phyloP scores from a whole-genome alignment of 148 eudicot species.

The Rhododendron ferrugineum region DNA sequence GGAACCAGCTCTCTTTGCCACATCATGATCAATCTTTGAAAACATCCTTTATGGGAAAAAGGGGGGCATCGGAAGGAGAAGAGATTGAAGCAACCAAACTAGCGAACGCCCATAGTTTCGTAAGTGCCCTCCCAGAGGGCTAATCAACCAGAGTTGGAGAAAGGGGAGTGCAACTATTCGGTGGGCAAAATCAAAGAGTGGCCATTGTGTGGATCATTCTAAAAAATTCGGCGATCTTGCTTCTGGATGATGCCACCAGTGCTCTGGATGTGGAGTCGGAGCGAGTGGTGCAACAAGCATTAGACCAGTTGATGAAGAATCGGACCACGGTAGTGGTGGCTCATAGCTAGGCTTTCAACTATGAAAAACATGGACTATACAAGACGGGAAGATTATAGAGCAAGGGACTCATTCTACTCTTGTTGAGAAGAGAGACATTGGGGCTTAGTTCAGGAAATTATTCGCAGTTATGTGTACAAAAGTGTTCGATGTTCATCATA shows the following conservation, averaged over 20 bases:
- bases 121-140: slow-evolving; percentile 88
- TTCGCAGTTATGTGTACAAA: not conserved
- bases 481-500: too few species aligned
- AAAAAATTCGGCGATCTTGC: slow-evolving; percentile 69
- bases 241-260: slow-evolving; percentile 86
- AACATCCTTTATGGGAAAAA: slow-evolving; percentile 93
- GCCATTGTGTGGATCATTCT: slow-evolving; percentile 89
- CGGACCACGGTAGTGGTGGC: slow-evolving; percentile 88
- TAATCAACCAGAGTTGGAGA: slow-evolving; percentile 93
- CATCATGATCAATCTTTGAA: slow-evolving; percentile 57
- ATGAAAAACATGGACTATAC: slow-evolving; percentile 70
- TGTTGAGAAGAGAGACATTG: slow-evolving; percentile 10
- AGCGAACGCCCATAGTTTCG: slow-evolving; percentile 82
- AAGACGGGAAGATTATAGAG: slow-evolving; percentile 81
- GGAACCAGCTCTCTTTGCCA: slow-evolving; percentile 93
- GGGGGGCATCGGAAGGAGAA: slow-evolving; percentile 73
- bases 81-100: slow-evolving; percentile 84
- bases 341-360: slow-evolving; percentile 66
- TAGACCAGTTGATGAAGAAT: slow-evolving; percentile 81
- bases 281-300: slow-evolving; percentile 77
- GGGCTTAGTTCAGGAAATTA: slow-evolving; percentile 7
- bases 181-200: slow-evolving; percentile 95
- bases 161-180: slow-evolving; percentile 86
- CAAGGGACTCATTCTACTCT: slow-evolving; percentile 44
- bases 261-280: slow-evolving; percentile 90